Base-by-base conservation (phyloP, 2,329 filamentous ascomycete species). In the Cladophialophora carrionii region DNA sequence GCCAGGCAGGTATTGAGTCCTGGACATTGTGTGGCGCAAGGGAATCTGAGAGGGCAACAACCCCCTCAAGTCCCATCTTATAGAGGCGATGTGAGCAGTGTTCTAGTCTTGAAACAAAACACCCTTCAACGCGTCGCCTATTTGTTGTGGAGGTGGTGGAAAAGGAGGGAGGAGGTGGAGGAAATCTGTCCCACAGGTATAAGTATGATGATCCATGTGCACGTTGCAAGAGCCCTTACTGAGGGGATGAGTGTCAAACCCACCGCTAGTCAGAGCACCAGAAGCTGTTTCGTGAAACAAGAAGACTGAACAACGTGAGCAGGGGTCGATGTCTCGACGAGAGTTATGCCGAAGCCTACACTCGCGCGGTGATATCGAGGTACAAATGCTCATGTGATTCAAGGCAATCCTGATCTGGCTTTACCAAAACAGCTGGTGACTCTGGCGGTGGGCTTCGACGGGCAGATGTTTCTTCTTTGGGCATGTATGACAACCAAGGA, bases 401-500 rank as follows among this genome's bases (percentile, higher is more conserved):
- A 63, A 65, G 57, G 31, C 60, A 53, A 61, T 65, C 67, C 55
- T 57, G 62, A 55, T 60, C 49, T 46, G 46, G 41, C 20, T 57
- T 61, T 61, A 67, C 62, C 67, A 67, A 69, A 65, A 69, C 62
- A 68, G 64, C 54, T 48, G 57, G 55, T 55, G 66, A 70, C 66
- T 70, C 66, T 65, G 68, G 68, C 66, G 68, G 66, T 66, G 68
- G 68, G 66, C 68, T 64, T 66, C 56, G 66, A 61, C 62, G 54
- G 60, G 43, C 57, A 57, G 62, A 65, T 57, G 63, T 60, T 65
- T 64, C 54, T 67, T 68, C 57, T 63, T 68, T 34, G 57, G 34
- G 31, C 20, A 51, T 62, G 51, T 64, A 34, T 62, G 56, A 49
- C 29, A 48, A 56, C 68, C 66, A 70, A 58, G 46, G 57, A 68